These are phyloP conservation scores for Zymoseptoria pseudotritici DNA, from an alignment of 2,329 filamentous ascomycete genomes.

Conservation along the genomic window DNA sequence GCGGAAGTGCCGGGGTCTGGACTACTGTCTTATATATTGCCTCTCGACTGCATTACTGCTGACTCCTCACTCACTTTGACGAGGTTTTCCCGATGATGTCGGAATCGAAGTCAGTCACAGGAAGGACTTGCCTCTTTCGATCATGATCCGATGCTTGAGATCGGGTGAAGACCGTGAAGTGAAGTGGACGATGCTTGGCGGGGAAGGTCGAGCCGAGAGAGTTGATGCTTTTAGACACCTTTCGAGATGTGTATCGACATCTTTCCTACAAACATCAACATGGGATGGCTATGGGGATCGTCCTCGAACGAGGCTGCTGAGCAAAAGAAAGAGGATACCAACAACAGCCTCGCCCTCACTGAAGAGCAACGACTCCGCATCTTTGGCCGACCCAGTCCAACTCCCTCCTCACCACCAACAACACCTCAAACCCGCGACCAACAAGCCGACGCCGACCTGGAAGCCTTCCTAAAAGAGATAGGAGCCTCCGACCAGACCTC, in stretches of 20 bases:
- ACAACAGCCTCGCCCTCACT: constrained; percentile 15
- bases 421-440: constrained; percentile 34
- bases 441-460: constrained; percentile 48
- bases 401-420: constrained; percentile 12
- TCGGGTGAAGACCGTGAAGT: not conserved
- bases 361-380: constrained; percentile 26
- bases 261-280: not conserved
- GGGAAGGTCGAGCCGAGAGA: not conserved
- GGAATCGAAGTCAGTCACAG: not conserved
- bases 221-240: not conserved
- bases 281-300: constrained; percentile 24
- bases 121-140: not conserved
- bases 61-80: not conserved
- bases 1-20: not conserved
- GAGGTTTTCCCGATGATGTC: not conserved
- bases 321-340: not conserved
- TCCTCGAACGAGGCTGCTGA: not conserved
- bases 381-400: constrained; percentile 20
- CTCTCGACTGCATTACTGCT: not conserved
- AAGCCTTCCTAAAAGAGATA: constrained; percentile 45
- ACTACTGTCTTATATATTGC: not conserved
- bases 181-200: not conserved
- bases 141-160: not conserved
- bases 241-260: not conserved
- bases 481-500: constrained; percentile 20